Evolutionary conservation across 2,329 filamentous ascomycete genomes (phyloP).

Genomic region (Ophiosphaerella herpotricha): DNA sequence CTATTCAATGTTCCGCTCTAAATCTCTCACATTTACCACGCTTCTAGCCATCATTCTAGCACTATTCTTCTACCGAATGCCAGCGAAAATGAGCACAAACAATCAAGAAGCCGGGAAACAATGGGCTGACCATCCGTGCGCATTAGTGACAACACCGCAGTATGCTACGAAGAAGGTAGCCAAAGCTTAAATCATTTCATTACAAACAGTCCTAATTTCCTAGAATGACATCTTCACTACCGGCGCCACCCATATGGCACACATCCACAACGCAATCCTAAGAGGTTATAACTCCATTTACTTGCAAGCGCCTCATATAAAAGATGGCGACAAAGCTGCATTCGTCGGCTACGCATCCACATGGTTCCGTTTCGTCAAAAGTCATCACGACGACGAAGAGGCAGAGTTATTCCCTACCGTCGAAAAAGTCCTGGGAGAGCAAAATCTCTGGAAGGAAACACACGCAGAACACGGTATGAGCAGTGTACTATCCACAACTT

Average conservation of each 20-base stretch:
- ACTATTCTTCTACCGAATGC: conserved; percentile 6
- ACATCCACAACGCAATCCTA: conserved; percentile 48
- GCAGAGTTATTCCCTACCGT: conserved; percentile 42
- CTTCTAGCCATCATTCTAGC: conserved; percentile 9
- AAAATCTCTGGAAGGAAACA: conserved; percentile 37
- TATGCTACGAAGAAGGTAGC: conserved; percentile 37
- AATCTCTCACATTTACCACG: conserved; percentile 5
- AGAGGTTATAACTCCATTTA: conserved; percentile 50
- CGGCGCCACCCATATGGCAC: conserved; percentile 45
- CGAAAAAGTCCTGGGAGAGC: conserved; percentile 30
- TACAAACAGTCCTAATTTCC: not conserved
- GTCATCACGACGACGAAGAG: conserved; percentile 47
- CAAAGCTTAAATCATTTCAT: not conserved
- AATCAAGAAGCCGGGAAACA: conserved; percentile 12
- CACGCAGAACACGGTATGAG: conserved; percentile 40
- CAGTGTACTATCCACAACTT: not conserved
- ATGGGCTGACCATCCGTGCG: conserved; percentile 40
- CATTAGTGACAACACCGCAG: conserved; percentile 34
- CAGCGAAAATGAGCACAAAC: conserved; percentile 9
- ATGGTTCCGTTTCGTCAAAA: conserved; percentile 43
- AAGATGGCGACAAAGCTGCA: conserved; percentile 35
- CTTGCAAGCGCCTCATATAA: conserved; percentile 42
- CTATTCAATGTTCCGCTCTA: conserved; percentile 9
- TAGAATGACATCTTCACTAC: conserved; percentile 40
- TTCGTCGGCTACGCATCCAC: conserved; percentile 44